phyloP scores from a whole-genome alignment of 2,329 filamentous ascomycete species.

The Phyllosticta citriasiana region DNA sequence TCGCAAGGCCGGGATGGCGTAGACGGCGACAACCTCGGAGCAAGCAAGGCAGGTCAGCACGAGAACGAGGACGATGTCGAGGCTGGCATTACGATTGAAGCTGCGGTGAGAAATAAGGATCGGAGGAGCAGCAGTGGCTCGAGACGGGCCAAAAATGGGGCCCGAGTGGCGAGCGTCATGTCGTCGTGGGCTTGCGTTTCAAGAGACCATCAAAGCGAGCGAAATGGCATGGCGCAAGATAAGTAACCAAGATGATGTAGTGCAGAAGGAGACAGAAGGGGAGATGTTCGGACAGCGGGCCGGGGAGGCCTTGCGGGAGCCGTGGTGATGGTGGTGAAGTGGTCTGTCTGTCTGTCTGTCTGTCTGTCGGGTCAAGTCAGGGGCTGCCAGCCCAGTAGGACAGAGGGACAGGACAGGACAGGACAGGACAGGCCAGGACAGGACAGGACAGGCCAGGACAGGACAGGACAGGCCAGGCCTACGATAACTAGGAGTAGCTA shows the following conservation, averaged over 20 bases:
- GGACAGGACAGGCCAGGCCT: not conserved
- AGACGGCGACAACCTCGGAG: constrained; percentile 39
- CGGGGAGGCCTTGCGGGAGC: not conserved
- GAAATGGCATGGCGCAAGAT: not conserved
- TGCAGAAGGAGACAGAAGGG: not conserved
- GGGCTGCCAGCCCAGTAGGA: too few relatives aligned
- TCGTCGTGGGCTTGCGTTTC: not conserved
- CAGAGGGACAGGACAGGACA: not conserved
- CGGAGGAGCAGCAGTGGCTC: constrained; percentile 21
- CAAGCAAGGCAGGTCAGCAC: not conserved
- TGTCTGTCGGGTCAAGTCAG: not conserved
- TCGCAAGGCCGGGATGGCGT: constrained; percentile 41
- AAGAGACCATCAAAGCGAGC: not conserved
- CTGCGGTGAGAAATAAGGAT: constrained; percentile 27
- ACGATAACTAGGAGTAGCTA: too few relatives aligned
- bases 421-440: not conserved
- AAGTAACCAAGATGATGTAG: not conserved
- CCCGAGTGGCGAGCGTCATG: constrained; percentile 5
- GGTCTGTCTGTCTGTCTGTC: not conserved
- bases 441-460: not conserved
- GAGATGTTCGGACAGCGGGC: not conserved
- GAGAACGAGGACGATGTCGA: constrained; percentile 13
- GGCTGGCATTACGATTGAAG: constrained; percentile 27
- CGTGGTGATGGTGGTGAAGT: not conserved
- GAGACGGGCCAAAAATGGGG: constrained; percentile 7